Evolutionary conservation across 2,329 filamentous ascomycete species (phyloP).

Genomic region (Phialophora verrucosa): DNA sequence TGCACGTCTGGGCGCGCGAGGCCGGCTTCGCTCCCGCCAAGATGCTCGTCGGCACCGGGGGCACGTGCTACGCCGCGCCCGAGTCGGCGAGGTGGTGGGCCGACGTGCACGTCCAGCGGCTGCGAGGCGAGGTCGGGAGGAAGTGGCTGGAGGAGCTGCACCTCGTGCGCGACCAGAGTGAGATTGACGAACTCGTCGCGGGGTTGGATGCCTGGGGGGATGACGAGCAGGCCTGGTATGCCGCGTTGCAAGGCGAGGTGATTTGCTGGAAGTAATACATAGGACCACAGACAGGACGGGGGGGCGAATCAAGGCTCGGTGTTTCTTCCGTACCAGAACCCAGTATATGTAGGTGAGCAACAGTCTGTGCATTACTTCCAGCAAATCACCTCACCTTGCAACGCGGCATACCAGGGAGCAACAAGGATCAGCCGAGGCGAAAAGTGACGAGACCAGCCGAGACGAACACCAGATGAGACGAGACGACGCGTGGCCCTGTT

Average conservation of each 20-base stretch:
- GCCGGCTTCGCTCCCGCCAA: conserved; percentile 36
- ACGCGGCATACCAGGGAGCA: too few relatives aligned
- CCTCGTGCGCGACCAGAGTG: conserved; percentile 15
- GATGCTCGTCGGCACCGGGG: conserved; percentile 30
- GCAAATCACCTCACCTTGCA: too few relatives aligned
- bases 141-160: conserved; percentile 18
- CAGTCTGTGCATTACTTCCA: too few relatives aligned
- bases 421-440: too few relatives aligned
- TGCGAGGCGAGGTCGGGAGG: conserved; percentile 24
- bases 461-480: too few relatives aligned
- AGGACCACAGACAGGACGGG: neutral
- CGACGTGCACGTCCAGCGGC: conserved; percentile 20
- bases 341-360: too few relatives aligned
- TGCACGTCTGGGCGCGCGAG: conserved; percentile 38
- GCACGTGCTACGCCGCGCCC: conserved; percentile 24
- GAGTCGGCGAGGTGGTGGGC: conserved; percentile 30
- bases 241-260: conserved; percentile 26
- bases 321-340: too few relatives aligned
- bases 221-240: conserved; percentile 27
- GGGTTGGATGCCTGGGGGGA: conserved; percentile 23
- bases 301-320: too few relatives aligned
- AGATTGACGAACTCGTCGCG: conserved; percentile 20
- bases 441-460: too few relatives aligned
- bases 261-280: conserved; percentile 26
- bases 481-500: neutral